A percentile compares a stretch with the other conserved stretches of the same genome.
phyloP scores from a whole-genome alignment of 768 basidiomycete species.

The Mycena rosella region DNA sequence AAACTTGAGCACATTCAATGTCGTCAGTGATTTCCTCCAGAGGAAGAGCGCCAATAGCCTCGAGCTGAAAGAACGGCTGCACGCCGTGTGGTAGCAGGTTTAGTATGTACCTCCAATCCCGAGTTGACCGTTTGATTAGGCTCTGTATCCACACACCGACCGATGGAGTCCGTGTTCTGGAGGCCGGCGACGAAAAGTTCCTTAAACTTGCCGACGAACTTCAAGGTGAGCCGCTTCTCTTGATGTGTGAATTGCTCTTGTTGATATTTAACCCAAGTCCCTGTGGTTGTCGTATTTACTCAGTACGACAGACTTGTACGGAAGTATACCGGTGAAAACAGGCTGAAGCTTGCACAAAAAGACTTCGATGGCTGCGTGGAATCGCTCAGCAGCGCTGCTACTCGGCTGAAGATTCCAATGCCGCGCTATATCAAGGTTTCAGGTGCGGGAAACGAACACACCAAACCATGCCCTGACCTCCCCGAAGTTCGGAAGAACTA shows the following conservation, averaged over 20 bases:
- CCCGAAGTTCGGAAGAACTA: background rate
- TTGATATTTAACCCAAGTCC: background rate
- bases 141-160: constrained; percentile 2
- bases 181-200: constrained; percentile 3
- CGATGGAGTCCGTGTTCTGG: background rate
- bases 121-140: too few species aligned
- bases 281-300: constrained; percentile 8
- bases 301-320: background rate
- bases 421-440: background rate
- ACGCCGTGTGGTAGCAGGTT: constrained; percentile 52
- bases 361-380: background rate
- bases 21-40: constrained; percentile 42
- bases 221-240: background rate
- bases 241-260: background rate
- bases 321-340: background rate
- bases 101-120: too few species aligned
- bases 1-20: constrained; percentile 41
- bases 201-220: background rate
- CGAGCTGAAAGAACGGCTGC: constrained; percentile 43
- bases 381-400: background rate
- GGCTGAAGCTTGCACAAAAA: background rate
- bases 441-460: background rate
- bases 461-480: background rate
- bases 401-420: background rate
- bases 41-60: constrained; percentile 28